Conservation (phyloP, 345 rosid genomes). For the Eucalyptus guilfoylei region DNA sequence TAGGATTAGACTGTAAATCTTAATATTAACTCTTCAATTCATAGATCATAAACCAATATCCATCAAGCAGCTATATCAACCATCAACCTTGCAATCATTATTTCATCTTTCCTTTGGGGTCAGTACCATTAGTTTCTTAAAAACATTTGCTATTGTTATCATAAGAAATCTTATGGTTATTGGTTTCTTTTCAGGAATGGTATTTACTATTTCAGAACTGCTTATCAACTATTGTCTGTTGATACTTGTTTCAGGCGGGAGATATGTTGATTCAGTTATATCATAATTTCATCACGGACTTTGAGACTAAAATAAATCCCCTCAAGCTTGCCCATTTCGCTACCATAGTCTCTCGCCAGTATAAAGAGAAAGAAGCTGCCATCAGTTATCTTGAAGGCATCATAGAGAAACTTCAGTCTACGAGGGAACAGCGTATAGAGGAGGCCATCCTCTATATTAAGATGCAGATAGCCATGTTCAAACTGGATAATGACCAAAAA, state of each 20-base stretch:
- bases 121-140: not conserved
- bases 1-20: not conserved
- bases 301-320: constrained; percentile 96
- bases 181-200: not conserved
- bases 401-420: constrained; percentile 70
- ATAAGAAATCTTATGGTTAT: not conserved
- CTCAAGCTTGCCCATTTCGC: constrained; percentile 98
- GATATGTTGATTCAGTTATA: constrained; percentile 88
- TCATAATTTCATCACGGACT: constrained; percentile 87
- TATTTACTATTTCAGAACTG: not conserved
- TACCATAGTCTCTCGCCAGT: constrained; percentile 81
- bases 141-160: not conserved
- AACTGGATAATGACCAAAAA: constrained; percentile 84
- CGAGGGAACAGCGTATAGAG: constrained; percentile 66
- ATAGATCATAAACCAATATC: not conserved
- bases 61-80: not conserved
- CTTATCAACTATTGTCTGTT: not conserved
- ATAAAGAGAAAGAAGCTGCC: constrained; percentile 93
- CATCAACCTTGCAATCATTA: not conserved
- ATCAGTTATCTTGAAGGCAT: constrained; percentile 75
- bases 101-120: not conserved
- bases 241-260: constrained; percentile 55
- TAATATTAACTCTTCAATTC: not conserved
- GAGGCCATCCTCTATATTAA: constrained; percentile 87
- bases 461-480: constrained; percentile 80